Base-by-base conservation (phyloP, 805 yeast genomes). In the Saccharomycopsis sp. region DNA sequence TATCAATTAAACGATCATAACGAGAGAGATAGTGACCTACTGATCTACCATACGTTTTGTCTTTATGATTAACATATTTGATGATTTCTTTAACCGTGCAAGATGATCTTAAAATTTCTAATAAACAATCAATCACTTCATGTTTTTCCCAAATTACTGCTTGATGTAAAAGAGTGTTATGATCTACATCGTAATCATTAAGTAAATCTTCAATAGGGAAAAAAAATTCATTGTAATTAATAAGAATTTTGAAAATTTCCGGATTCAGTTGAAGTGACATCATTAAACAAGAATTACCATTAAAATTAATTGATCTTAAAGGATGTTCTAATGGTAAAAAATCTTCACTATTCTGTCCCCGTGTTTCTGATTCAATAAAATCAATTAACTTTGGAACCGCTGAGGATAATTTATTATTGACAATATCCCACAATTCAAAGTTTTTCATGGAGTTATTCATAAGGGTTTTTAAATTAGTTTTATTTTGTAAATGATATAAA, bases 1-100 rank as follows among this genome's bases (percentile, higher is more conserved):
- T 53, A 1, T 61, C 53, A 12, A 85, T 67, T 1, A 82, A 56
- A 2, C 64, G 60, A 17, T 69, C 60, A 35, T 74, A 66, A 48
- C 78, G 76, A 46, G 76, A 74, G 14, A 86, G 55, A 49, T 80
- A 78, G 55, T 88, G 96, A 0, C 88, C 96, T 4, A 76, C 63
- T 2, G 77, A 68, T 38, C 94, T 26, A 4, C 29, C 66, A 2
- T 72, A 66, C 41, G 67, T 59, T 6, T 49, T 53, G 53, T 88
- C 94, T 2, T 50, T 47, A 6, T 52, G 51, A 45, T 72, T 71
- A 40, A 77, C 59, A 51, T 77, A 85, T 1, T 48, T 47, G 2
- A 49, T 39, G 20, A 70, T 60, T 46, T 80, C 92, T 3, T 56
- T 54, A 0, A 53, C 39, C 0, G 76, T 63, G 25, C 73, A 61